phyloP scores from a whole-genome alignment of 805 yeast genomes.

The Teunomyces barrocoloradensis region DNA sequence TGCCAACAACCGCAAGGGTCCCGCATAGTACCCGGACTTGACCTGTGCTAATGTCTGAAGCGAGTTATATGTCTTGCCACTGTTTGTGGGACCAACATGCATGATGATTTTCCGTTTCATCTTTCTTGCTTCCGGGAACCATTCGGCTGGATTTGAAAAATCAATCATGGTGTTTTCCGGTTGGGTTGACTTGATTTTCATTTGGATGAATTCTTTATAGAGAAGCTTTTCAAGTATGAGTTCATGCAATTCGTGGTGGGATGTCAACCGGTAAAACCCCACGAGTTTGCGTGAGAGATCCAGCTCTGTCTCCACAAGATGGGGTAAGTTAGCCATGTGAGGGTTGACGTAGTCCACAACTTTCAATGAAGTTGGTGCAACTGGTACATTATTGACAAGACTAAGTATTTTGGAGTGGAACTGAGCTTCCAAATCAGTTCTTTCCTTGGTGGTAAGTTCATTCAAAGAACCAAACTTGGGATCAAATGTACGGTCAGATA shows the following conservation, averaged over 20 bases:
- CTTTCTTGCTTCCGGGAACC: conserved; percentile 85
- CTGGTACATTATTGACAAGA: neutral
- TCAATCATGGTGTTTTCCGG: conserved; percentile 18
- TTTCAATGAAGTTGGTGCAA: neutral
- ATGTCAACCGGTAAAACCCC: conserved; percentile 12
- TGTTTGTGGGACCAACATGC: conserved; percentile 97
- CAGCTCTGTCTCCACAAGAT: conserved; percentile 14
- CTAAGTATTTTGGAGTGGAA: neutral
- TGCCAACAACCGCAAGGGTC: conserved; percentile 88
- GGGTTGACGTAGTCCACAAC: conserved; percentile 25
- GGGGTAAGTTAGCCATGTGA: conserved; percentile 16
- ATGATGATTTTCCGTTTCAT: conserved; percentile 76
- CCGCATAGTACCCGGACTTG: conserved; percentile 85
- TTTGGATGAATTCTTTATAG: conserved; percentile 20
- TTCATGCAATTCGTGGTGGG: conserved; percentile 19
- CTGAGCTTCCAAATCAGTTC: neutral
- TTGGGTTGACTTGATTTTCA: conserved; percentile 10
- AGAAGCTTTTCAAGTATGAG: conserved; percentile 22
- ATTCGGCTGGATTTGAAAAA: conserved; percentile 42
- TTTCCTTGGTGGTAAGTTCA: neutral
- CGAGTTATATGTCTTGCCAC: conserved; percentile 91
- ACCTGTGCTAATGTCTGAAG: conserved; percentile 63
- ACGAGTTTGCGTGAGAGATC: conserved; percentile 14
- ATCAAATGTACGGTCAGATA: neutral
- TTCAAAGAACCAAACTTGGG: neutral